Conservation (phyloP, 225 moss, liverwort and hornwort species). For the Pseudisothecium myosuroides region DNA sequence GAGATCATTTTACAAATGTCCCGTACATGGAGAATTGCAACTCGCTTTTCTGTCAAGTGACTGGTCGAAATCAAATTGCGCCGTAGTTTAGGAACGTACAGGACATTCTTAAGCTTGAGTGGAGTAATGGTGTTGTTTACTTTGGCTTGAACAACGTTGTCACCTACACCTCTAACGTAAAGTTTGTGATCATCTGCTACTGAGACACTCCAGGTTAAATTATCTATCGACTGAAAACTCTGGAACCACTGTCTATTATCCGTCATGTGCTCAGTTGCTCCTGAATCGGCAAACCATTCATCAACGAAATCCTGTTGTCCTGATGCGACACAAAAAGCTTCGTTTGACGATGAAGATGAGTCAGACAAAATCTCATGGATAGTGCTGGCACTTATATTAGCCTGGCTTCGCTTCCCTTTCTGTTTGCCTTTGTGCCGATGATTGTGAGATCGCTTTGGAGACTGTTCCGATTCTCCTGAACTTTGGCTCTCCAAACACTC, state of each 20-base stretch:
- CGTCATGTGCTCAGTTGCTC: not conserved
- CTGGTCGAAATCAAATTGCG: not conserved
- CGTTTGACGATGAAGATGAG: too few species aligned
- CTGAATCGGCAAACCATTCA: not conserved
- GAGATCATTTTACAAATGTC: not conserved
- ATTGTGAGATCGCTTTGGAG: not conserved
- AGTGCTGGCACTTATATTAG: too few species aligned
- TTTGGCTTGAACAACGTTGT: fast-evolving
- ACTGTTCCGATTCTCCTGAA: fast-evolving
- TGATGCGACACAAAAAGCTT: too few species aligned
- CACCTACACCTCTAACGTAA: fast-evolving
- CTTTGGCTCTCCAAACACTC: not conserved
- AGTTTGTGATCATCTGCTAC: not conserved
- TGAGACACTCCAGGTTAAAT: fast-evolving
- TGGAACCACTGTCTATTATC: not conserved
- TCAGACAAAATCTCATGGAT: too few species aligned
- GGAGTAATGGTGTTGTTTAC: not conserved
- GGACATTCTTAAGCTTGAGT: not conserved
- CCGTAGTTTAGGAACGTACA: not conserved
- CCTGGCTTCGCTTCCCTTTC: not conserved
- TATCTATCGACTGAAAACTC: not conserved
- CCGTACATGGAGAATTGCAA: not conserved
- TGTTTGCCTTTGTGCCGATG: not conserved
- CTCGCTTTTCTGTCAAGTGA: too few species aligned
- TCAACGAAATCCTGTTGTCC: fast-evolving